Base-by-base conservation (phyloP, 352 stramenopile genomes). In the Thalassiosira livingstoniorum region DNA sequence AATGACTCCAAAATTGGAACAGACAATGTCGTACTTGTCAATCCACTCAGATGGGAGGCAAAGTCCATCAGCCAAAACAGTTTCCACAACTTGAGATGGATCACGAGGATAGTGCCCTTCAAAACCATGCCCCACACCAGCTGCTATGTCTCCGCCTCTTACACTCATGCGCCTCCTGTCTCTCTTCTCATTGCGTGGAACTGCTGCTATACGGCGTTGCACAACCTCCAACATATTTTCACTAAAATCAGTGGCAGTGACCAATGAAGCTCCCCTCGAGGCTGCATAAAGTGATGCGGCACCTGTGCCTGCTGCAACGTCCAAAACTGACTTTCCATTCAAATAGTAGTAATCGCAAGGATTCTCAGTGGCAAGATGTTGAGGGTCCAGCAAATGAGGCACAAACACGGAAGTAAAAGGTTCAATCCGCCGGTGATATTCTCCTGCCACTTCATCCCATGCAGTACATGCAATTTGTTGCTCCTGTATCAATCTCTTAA, bases 1-100 rank as follows among this genome's bases (percentile, higher is more conserved):
- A 74, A 74, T 74, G n/a, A 74, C 47, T 29, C 65, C 65, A 63
- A 74, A 74, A 35, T 74, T 74, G 2, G 65, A 74, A 15, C 31
- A 64, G 13, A 42, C n/a, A 53, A 74, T 43, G 15, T 74, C 65
- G 64, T 64, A 74, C 54, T 64, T 21, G 64, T 74, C 29, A 18
- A 23, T 35, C 65, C 65, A 74, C 15, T 51, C 15, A 3, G 51
- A 62, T 47, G 65, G 65, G 1, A 74, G 53, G 35, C 51, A 32
- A 7, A 61, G 47, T n/a, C 65, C 65, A 37, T 74, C 53, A n/a
- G 51, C 65, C 25, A 74, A 32, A 42, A 23, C 57, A 21, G 65
- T 63, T n/a, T 72, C 64, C 23, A 69, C 2, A 34, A 62, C 47
- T 23, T 29, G 25, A 34, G 32, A 51, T n/a, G 60, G 60, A 21